Evolutionary conservation across 805 yeast genomes (phyloP).

Genomic region (Metschnikowia bowlesiae): DNA sequence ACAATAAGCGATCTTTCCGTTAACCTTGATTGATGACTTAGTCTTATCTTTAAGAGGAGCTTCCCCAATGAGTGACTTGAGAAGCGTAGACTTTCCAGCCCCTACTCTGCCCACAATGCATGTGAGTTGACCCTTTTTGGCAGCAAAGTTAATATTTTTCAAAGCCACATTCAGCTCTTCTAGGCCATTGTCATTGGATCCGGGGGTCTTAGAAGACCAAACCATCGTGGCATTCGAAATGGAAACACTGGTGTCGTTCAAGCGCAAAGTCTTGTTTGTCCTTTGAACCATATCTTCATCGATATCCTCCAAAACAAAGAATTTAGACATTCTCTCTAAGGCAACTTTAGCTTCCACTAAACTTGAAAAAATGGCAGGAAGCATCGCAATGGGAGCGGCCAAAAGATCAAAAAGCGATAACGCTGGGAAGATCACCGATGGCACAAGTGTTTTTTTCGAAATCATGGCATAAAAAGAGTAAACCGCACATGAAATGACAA

Average conservation of each 20-base stretch:
- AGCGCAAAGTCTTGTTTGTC: slow-evolving; percentile 14
- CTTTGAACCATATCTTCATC: slow-evolving; percentile 23
- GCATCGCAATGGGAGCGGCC: slow-evolving; percentile 30
- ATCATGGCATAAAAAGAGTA: slow-evolving; percentile 25
- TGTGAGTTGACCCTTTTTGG: slow-evolving; percentile 49
- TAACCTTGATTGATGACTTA: slow-evolving; percentile 13
- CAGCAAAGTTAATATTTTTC: slow-evolving; percentile 44
- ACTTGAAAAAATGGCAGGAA: slow-evolving; percentile 29
- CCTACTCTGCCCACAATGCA: slow-evolving; percentile 69
- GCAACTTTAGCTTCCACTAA: slow-evolving; percentile 31
- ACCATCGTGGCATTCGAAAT: slow-evolving; percentile 50
- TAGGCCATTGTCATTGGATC: slow-evolving; percentile 16
- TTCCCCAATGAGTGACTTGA: slow-evolving; percentile 53
- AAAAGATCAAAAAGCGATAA: slow-evolving; percentile 35
- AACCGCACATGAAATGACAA: slow-evolving; percentile 31
- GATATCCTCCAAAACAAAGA: slow-evolving; percentile 32
- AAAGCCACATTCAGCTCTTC: slow-evolving; percentile 47
- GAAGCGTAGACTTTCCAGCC: slow-evolving; percentile 58
- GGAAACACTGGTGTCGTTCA: slow-evolving; percentile 30
- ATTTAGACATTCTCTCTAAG: slow-evolving; percentile 29
- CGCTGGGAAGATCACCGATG: slow-evolving; percentile 38
- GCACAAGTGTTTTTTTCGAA: slow-evolving; percentile 26
- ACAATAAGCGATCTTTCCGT: slow-evolving; percentile 54
- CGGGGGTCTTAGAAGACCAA: slow-evolving; percentile 36
- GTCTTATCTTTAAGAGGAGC: slow-evolving; percentile 20